Conservation (phyloP, 2,329 filamentous ascomycete species). For the Pseudogymnoascus sp. region DNA sequence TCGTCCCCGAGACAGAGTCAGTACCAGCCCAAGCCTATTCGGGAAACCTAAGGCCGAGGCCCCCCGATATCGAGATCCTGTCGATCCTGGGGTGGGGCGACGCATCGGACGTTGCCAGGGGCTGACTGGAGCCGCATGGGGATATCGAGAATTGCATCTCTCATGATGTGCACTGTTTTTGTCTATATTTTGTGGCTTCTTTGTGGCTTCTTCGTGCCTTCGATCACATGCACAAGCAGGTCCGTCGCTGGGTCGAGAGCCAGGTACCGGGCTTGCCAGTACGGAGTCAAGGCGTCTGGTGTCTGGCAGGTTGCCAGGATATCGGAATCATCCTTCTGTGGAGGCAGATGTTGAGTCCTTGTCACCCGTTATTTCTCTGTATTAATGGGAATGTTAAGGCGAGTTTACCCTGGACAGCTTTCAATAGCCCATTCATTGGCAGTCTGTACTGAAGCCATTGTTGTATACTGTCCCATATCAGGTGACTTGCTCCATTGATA, state of each 20-base stretch:
- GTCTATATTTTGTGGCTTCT: background rate
- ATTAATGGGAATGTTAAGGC: background rate
- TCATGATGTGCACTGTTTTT: background rate
- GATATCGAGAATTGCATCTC: background rate
- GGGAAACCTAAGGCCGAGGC: background rate
- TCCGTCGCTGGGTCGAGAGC: background rate
- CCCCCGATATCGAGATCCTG: background rate
- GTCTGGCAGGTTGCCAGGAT: background rate
- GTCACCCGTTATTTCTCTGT: background rate
- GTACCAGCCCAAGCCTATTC: background rate
- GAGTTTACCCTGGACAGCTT: background rate
- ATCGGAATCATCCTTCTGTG: background rate
- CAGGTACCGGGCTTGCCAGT: background rate
- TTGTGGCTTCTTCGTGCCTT: background rate
- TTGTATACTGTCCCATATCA: background rate
- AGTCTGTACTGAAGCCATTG: background rate
- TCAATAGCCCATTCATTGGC: background rate
- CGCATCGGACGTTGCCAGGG: background rate
- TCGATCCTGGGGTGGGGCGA: conserved; percentile 1
- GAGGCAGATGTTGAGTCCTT: background rate
- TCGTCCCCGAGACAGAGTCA: background rate
- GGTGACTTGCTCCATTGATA: background rate
- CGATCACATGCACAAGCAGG: background rate
- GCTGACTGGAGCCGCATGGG: background rate
- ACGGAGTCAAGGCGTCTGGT: background rate